Percentiles rank a stretch among this genome's conserved stretches.
Evolutionary conservation across 1,139 yeast genomes (phyloP).

Genomic region (Pneumocystis oryctolagi): DNA sequence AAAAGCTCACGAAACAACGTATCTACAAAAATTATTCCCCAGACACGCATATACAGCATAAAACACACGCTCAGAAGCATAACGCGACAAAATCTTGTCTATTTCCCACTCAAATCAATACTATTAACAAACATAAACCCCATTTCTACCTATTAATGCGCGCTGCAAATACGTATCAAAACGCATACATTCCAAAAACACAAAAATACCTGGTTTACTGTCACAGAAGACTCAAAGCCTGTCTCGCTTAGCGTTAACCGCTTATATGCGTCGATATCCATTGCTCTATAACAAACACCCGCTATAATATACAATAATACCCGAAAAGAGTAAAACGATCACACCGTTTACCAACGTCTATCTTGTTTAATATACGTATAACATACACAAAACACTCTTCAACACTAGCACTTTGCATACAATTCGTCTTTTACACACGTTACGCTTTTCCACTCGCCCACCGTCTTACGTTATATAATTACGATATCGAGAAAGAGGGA

Average conservation of each 20-base stretch:
- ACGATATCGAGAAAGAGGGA: too few relatives aligned
- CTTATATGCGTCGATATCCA: not conserved
- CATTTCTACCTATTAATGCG: not conserved
- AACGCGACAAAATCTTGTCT: constrained; percentile 10
- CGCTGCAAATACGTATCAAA: not conserved
- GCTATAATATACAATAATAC: too few relatives aligned
- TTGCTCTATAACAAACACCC: too few relatives aligned
- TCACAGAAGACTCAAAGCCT: constrained; percentile 7
- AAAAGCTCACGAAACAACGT: constrained; percentile 10
- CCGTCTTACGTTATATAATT: too few relatives aligned
- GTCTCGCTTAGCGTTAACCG: constrained; percentile 3
- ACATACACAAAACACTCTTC: too few relatives aligned
- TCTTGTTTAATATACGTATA: too few relatives aligned
- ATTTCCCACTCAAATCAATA: not conserved
- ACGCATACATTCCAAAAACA: not conserved
- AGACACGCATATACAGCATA: not conserved
- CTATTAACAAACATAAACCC: not conserved
- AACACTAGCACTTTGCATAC: too few relatives aligned
- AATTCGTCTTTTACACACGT: too few relatives aligned
- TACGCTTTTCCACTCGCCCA: too few relatives aligned
- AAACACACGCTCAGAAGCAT: constrained; percentile 6
- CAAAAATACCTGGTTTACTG: constrained; percentile 7
- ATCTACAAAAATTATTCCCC: not conserved
- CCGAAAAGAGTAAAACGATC: too few relatives aligned
- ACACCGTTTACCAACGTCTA: too few relatives aligned